Conservation (phyloP, 1,284 basidiomycete genomes). For the Cerrena zonata region DNA sequence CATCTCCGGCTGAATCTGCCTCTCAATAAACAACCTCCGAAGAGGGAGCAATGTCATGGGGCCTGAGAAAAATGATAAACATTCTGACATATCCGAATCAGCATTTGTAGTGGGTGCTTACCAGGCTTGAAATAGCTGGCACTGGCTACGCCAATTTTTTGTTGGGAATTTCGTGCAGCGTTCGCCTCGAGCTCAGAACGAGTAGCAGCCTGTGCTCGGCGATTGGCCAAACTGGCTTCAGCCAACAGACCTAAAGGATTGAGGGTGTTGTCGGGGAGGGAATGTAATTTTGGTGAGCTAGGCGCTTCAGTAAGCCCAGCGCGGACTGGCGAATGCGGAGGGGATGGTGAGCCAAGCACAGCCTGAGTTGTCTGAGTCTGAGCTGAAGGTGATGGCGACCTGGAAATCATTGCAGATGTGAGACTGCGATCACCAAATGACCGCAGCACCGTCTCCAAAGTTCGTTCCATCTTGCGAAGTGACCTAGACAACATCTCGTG, state of each 20-base stretch:
- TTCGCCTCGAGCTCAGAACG: constrained; percentile 15
- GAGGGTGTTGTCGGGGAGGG: constrained; percentile 82
- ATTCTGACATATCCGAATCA: not conserved
- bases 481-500: constrained; percentile 83
- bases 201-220: constrained; percentile 42
- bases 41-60: constrained; percentile 84
- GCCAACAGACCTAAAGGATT: constrained; percentile 88
- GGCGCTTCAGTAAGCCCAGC: constrained; percentile 27
- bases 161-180: constrained; percentile 21
- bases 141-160: constrained; percentile 77
- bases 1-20: constrained; percentile 86
- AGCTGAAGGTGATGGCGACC: constrained; percentile 69
- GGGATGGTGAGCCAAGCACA: constrained; percentile 54
- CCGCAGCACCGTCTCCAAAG: constrained; percentile 80
- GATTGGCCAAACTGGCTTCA: constrained; percentile 85
- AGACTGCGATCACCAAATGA: constrained; percentile 79
- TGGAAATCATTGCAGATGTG: constrained; percentile 71
- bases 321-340: constrained; percentile 34
- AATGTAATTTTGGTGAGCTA: constrained; percentile 75
- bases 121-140: constrained; percentile 94
- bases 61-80: constrained; percentile 34
- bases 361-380: constrained; percentile 54
- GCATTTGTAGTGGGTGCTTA: constrained; percentile 24
- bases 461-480: constrained; percentile 88
- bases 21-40: constrained; percentile 82